Evolutionary conservation across 306 rosid genomes (phyloP), one percentile per base, ranked within the genome.

Genomic region (Vicia faba): DNA sequence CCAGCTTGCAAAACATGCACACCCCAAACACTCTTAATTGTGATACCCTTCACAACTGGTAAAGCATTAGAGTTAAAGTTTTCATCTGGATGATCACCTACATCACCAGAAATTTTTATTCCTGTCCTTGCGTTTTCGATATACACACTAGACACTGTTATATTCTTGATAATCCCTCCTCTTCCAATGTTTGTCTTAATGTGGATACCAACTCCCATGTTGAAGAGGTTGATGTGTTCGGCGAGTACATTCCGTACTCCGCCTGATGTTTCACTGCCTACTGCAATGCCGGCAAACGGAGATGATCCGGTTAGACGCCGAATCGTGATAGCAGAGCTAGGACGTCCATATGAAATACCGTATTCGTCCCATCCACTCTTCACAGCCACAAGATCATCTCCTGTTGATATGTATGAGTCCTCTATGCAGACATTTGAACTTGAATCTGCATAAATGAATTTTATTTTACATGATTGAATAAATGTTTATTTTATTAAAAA

Each of bases 291-390:
- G 0, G 87, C 63, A 58, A 92, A 92, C 2, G 97, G 96, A 33
- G 92, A 84, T 10, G 97, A 87, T 26, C 97, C 97, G 0, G 81
- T 75, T 7, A 92, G 11, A 48, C 97, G 84, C 13, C 97, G 83
- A 75, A 92, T 82, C n/a, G 95, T 92, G 78, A 92, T 87, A 44
- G 25, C 83, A 0, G 60, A 60, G 66, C 97, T 89, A 5, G 74
- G 85, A 25, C 84, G 90, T 5, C 95, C 95, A 4, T 81, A 92
- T 38, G 92, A 86, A 29, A 92, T 92, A 0, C 97, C 96, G 5
- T 92, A 92, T 46, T 89, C 83, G 61, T 92, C 97, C 97, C 97
- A 89, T 29, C 97, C 96, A 23, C 97, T 92, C 84, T 92, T 92
- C 53, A 92, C 89, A 0, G 96, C 86, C 51, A 92, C 95, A 11